phyloP scores from a whole-genome alignment of 2,329 filamentous ascomycete species.

The Nannizziopsis barbatae region DNA sequence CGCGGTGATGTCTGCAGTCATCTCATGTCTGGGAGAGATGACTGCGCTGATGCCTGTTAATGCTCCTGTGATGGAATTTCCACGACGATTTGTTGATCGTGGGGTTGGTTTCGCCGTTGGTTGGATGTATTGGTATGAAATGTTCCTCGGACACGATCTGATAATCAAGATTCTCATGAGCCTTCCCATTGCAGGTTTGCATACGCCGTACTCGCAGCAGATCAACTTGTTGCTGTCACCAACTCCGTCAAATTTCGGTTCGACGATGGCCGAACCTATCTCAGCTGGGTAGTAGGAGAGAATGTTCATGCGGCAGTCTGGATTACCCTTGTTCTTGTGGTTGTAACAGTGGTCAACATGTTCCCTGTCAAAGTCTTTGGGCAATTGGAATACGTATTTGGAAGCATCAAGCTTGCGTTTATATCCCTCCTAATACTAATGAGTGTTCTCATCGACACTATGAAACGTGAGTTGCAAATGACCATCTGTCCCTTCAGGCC shows the following conservation, averaged over 20 bases:
- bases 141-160: constrained; percentile 25
- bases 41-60: constrained; percentile 34
- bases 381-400: constrained; percentile 29
- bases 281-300: constrained; percentile 23
- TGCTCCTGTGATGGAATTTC: constrained; percentile 33
- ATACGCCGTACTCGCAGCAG: constrained; percentile 24
- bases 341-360: constrained; percentile 28
- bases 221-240: constrained; percentile 32
- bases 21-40: constrained; percentile 37
- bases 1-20: constrained; percentile 35
- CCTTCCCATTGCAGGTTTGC: constrained; percentile 21
- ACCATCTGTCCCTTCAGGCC: neutral
- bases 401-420: constrained; percentile 29
- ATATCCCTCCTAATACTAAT: constrained; percentile 34
- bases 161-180: neutral
- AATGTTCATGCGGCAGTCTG: constrained; percentile 30
- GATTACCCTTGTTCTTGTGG: constrained; percentile 26
- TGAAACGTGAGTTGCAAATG: constrained; percentile 21
- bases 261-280: constrained; percentile 22
- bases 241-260: constrained; percentile 35
- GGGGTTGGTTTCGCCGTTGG: constrained; percentile 37
- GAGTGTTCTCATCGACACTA: constrained; percentile 33
- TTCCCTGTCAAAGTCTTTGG: constrained; percentile 31
- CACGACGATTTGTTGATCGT: constrained; percentile 32
- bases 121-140: constrained; percentile 36